Conservation (phyloP, 202 grass and related monocot genomes). For the Setaria italica region DNA sequence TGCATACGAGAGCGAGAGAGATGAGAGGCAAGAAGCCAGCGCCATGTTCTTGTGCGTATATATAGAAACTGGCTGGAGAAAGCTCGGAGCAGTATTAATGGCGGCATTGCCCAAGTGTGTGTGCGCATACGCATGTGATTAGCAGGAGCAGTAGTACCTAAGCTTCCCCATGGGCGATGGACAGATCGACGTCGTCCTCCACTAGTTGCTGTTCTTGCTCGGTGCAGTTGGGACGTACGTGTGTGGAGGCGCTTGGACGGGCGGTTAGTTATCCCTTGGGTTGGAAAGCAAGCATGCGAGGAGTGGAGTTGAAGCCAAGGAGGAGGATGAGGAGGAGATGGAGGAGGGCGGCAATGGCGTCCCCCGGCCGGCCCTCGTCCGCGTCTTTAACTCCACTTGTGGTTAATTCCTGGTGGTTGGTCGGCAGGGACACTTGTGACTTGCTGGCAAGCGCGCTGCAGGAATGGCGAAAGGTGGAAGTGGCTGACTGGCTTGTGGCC, state of each 20-base stretch:
- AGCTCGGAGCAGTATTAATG: slow-evolving; percentile 22
- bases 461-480: slow-evolving; percentile 12
- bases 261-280: slow-evolving; percentile 72
- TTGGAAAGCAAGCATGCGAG: slow-evolving; percentile 76
- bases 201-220: slow-evolving; percentile 13
- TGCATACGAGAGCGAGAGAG: not conserved
- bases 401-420: slow-evolving; percentile 39
- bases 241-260: slow-evolving; percentile 28
- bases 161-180: slow-evolving; percentile 49
- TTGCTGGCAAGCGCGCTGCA: slow-evolving; percentile 15
- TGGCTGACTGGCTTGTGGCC: not conserved
- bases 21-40: slow-evolving; percentile 8
- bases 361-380: not conserved
- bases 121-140: not conserved
- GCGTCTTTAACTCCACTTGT: too few relatives aligned
- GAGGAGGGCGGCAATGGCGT: slow-evolving; percentile 46
- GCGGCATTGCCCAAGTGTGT: not conserved
- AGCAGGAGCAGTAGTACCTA: slow-evolving; percentile 35
- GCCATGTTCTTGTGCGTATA: slow-evolving; percentile 12
- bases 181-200: slow-evolving; percentile 33
- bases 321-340: slow-evolving; percentile 24
- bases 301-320: slow-evolving; percentile 77
- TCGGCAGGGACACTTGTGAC: slow-evolving; percentile 1
- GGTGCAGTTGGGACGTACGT: slow-evolving; percentile 16
- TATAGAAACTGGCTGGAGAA: slow-evolving; percentile 26